These are phyloP conservation scores for Candida xyloterini DNA, from an alignment of 805 yeast genomes.

Conservation along the genomic window DNA sequence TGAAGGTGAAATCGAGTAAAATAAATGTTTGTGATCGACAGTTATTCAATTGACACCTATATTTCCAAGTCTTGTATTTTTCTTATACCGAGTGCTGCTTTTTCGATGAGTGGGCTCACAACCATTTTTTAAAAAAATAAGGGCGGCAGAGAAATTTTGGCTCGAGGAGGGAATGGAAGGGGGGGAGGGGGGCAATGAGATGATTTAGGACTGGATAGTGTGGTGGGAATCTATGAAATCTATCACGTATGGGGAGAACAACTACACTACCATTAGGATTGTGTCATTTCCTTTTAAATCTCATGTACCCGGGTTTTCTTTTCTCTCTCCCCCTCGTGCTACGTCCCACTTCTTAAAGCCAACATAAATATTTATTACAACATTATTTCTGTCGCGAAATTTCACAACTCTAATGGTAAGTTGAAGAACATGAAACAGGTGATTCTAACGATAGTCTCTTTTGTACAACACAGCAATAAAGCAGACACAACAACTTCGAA, in stretches of 20 bases:
- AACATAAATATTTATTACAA: neutral
- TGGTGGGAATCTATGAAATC: too few species aligned
- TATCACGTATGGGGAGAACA: too few species aligned
- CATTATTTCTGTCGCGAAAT: constrained; percentile 9
- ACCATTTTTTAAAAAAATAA: neutral
- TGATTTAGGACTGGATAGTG: too few species aligned
- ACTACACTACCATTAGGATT: too few species aligned
- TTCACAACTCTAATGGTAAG: constrained; percentile 9
- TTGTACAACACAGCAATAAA: constrained; percentile 86
- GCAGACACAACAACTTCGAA: constrained; percentile 70
- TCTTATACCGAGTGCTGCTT: constrained; percentile 13
- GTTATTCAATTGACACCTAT: constrained; percentile 13
- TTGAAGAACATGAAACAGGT: neutral
- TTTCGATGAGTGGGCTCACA: constrained; percentile 5
- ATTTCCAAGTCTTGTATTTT: constrained; percentile 3
- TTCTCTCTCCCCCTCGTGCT: neutral
- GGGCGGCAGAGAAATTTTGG: neutral
- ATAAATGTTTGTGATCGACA: constrained; percentile 3
- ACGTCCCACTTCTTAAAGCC: neutral
- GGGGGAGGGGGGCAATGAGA: too few species aligned
- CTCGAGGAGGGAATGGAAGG: too few species aligned
- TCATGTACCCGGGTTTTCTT: neutral
- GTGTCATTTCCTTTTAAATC: neutral
- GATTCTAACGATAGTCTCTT: constrained; percentile 54
- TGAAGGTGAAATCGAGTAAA: constrained; percentile 2